Conservation (phyloP, 2,329 filamentous ascomycete species). For the Nigrospora oryzae region DNA sequence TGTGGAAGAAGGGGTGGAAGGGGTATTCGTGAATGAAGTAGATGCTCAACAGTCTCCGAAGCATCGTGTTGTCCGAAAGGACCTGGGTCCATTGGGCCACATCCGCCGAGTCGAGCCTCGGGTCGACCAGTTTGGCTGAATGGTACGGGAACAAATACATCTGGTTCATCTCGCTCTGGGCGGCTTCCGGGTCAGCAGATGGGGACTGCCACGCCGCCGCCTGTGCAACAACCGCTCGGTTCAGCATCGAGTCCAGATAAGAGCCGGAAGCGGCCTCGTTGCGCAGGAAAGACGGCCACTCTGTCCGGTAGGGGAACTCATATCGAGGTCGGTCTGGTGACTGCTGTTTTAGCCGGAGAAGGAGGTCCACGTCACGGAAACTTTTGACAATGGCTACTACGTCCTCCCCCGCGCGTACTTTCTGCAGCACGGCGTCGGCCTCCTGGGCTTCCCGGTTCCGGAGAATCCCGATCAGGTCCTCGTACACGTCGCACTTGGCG, state of each 20-base stretch:
- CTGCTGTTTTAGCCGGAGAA: constrained; percentile 11
- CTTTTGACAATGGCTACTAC: constrained; percentile 9
- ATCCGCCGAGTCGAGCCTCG: constrained; percentile 10
- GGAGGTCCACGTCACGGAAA: constrained; percentile 11
- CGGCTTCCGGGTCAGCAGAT: constrained; percentile 1
- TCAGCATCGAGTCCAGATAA: constrained; percentile 10
- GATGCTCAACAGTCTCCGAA: constrained; percentile 7
- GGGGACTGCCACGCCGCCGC: neutral
- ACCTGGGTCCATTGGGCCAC: constrained; percentile 18
- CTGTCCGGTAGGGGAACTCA: constrained; percentile 13
- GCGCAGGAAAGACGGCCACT: constrained; percentile 9
- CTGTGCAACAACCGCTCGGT: constrained; percentile 4
- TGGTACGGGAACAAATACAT: constrained; percentile 15
- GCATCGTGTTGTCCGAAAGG: constrained; percentile 13
- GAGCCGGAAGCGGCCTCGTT: constrained; percentile 7
- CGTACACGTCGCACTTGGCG: constrained; percentile 12
- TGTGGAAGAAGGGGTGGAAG: constrained; percentile 5
- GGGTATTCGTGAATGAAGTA: constrained; percentile 7
- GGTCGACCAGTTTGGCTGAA: constrained; percentile 13
- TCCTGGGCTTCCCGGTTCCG: constrained; percentile 11
- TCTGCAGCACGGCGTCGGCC: constrained; percentile 7
- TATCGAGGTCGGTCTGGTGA: constrained; percentile 13
- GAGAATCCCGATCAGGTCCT: constrained; percentile 10
- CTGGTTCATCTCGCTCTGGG: constrained; percentile 7
- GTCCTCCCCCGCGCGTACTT: constrained; percentile 12